Conservation (phyloP, 2,329 filamentous ascomycete species). For the Cordyceps cateniannulata region DNA sequence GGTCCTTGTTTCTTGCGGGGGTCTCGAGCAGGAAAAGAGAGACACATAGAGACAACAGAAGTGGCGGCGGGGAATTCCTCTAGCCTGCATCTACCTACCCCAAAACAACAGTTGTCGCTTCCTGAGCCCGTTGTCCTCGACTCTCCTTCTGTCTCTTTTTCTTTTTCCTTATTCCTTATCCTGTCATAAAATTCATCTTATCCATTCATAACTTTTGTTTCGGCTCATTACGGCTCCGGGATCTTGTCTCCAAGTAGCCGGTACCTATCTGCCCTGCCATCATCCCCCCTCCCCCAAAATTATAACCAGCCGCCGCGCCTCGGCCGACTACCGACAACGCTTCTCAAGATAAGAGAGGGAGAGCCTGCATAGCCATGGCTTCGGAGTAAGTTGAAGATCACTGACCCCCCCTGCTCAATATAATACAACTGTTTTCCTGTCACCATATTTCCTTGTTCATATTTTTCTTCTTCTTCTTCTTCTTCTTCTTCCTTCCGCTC, state of each 20-base stretch:
- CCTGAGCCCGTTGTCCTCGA: background rate
- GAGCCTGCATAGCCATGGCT: background rate
- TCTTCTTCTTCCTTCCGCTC: background rate
- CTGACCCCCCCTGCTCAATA: background rate
- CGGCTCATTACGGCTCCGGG: background rate
- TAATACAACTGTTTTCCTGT: background rate
- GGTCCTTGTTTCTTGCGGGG: background rate
- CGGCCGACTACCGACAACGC: background rate
- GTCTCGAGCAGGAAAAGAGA: background rate
- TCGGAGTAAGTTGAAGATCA: slow-evolving; percentile 1
- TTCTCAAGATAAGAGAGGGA: background rate
- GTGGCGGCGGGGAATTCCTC: background rate
- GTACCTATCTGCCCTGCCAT: background rate
- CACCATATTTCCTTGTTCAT: background rate
- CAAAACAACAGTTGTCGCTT: background rate
- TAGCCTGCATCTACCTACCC: background rate
- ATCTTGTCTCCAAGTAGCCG: background rate
- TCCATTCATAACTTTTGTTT: background rate
- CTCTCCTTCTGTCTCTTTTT: background rate
- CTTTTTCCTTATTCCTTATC: background rate
- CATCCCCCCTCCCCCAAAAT: background rate
- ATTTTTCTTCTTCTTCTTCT: background rate
- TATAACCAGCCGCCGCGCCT: background rate
- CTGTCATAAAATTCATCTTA: background rate
- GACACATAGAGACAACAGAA: background rate